Base-by-base conservation (phyloP, 345 rosid genomes). In the Reutealis trisperma region DNA sequence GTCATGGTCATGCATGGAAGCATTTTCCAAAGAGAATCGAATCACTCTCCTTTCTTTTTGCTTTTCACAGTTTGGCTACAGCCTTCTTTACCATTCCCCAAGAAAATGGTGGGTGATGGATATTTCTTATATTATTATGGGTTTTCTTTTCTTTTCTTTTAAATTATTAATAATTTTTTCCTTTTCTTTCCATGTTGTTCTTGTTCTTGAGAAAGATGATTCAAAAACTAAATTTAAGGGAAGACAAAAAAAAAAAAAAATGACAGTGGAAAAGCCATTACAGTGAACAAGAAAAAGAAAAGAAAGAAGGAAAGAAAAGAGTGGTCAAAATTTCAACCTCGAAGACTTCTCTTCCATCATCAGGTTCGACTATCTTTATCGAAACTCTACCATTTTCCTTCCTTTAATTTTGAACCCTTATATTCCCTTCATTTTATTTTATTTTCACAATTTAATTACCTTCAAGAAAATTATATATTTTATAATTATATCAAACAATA, bases 81-180 rank as follows among this genome's bases (percentile, higher is more conserved):
- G 89, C 88, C 79, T 85, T 88, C 92, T 90, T 90, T 90, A 87
- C 86, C 94, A 85, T 70, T 87, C 86, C 88, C 92, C 94, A 81
- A 90, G 84, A 87, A 86, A 87, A 73, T 82, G 81, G 84, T 85
- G 85, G 83, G 75, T 81, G 80, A 62, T 49, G 73, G 24, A 62
- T 74, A 67, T 34, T 34, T 34, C 37, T 34, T 34, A 34, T 4
- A 34, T 34, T 34, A 34, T 81, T 67, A 25, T 24, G 58, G 57
- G 71, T 82, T 55, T 69, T n/a, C 18, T 54, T 67, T 70, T 5
- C 22, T 45, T 68, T 60, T 24, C 12, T 45, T 2, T 21, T 2
- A 18, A 18, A 11, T 15, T 10, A 11, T 49, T 2, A 10, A 1
- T 49, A 11, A 11, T 13, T 49, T 12, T 15, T 49, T 13, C 15